A percentile compares a stretch with the other conserved stretches of the same genome.
Evolutionary conservation across 2,329 filamentous ascomycete species (phyloP).

Genomic region (Cytospora chrysosperma): DNA sequence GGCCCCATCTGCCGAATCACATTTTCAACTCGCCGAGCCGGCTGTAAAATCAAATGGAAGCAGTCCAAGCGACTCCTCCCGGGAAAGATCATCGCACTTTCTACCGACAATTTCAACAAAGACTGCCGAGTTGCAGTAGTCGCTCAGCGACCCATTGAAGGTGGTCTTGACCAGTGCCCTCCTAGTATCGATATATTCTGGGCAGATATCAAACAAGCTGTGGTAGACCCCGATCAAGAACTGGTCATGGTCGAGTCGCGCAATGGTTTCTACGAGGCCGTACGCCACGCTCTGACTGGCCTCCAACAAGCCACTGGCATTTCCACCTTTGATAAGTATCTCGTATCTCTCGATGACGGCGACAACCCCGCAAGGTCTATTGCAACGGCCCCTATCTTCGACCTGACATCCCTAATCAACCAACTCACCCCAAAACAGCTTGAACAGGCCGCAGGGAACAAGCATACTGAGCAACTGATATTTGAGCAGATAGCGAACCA

Average conservation of each 20-base stretch:
- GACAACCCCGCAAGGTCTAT: constrained; percentile 36
- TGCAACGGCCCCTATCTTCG: constrained; percentile 30
- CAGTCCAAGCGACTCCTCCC: constrained; percentile 52
- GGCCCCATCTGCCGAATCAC: constrained; percentile 67
- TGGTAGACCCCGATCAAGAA: constrained; percentile 66
- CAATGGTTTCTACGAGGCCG: constrained; percentile 73
- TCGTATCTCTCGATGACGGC: constrained; percentile 47
- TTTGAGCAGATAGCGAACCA: constrained; percentile 10
- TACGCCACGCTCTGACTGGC: constrained; percentile 69
- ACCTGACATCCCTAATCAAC: constrained; percentile 36
- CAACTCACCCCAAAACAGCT: constrained; percentile 27
- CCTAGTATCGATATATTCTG: constrained; percentile 77
- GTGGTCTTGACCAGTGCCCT: constrained; percentile 61
- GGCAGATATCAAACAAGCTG: constrained; percentile 54
- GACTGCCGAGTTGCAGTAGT: constrained; percentile 71
- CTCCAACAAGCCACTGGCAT: constrained; percentile 61
- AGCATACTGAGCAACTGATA: background rate
- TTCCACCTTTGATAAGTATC: constrained; percentile 62
- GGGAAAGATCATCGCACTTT: constrained; percentile 54
- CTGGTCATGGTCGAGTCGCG: constrained; percentile 79
- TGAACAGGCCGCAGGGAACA: background rate
- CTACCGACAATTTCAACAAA: constrained; percentile 60
- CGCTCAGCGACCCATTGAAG: constrained; percentile 63
- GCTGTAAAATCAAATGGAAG: constrained; percentile 65
- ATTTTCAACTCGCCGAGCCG: constrained; percentile 67